A percentile compares a stretch with the other conserved stretches of the same genome.
phyloP scores from a whole-genome alignment of 1,139 yeast species.

The Yamadazyma jaroonii region DNA sequence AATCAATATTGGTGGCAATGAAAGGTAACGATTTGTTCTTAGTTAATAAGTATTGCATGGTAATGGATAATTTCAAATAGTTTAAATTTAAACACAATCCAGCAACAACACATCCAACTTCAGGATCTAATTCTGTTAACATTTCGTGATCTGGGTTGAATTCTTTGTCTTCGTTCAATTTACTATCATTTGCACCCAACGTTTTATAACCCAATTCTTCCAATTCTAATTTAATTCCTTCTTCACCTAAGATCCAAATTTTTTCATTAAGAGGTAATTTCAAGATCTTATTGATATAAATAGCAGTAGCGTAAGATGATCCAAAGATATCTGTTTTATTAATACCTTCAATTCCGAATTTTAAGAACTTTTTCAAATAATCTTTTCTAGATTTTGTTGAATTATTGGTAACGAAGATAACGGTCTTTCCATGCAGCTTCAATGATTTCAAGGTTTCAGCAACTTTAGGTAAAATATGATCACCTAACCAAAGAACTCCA shows the following conservation, averaged over 20 bases:
- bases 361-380: conserved; percentile 71
- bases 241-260: conserved; percentile 48
- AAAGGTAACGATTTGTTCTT: conserved; percentile 67
- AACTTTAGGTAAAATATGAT: conserved; percentile 41
- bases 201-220: conserved; percentile 41
- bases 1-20: conserved; percentile 93
- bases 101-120: conserved; percentile 84
- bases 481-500: conserved; percentile 50
- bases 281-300: conserved; percentile 75
- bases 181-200: conserved; percentile 41
- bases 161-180: conserved; percentile 25
- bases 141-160: conserved; percentile 34
- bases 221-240: conserved; percentile 43
- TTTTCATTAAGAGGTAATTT: conserved; percentile 60
- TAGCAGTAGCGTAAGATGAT: conserved; percentile 87
- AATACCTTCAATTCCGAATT: conserved; percentile 65
- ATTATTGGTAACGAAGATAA: conserved; percentile 91
- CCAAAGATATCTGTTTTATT: conserved; percentile 80
- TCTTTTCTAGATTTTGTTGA: conserved; percentile 84
- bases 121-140: conserved; percentile 53
- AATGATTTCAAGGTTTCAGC: conserved; percentile 38
- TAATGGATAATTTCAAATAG: conserved; percentile 76
- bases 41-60: conserved; percentile 70
- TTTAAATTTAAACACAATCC: conserved; percentile 78
- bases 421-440: conserved; percentile 47